Evolutionary conservation across 2,329 filamentous ascomycete genomes (phyloP), one percentile per base, ranked within the genome.

Genomic region (Diaporthe velutina): DNA sequence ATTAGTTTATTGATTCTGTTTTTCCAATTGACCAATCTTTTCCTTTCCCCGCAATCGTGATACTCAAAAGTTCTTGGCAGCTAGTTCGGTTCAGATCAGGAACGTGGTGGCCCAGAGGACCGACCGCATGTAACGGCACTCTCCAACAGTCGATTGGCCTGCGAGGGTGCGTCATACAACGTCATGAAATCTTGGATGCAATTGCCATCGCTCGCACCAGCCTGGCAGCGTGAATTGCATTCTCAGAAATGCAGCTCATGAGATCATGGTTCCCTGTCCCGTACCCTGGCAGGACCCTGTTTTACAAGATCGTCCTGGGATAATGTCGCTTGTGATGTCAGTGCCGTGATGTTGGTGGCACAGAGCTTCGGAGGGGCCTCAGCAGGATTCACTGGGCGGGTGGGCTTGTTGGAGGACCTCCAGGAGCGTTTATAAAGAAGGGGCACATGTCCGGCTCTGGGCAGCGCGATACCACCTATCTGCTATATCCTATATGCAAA

Each of bases 101-200:
- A 54, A 54, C 64, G 33, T 40, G 64, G 64, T 40, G 30, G 22
- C 45, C n/a, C 9, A 54, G 64, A 68, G 45, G 45, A 28, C 64
- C 64, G 33, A 17, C 64, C 64, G 64, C 48, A 68, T 68, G 64
- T 40, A 68, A 68, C 64, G 64, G 64, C 64, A 68, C 25, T 40
- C 22, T 38, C 64, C 48, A 68, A 28, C 30, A 25, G 45, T 52
- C 25, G 30, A 48, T 13, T 17, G 45, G 45, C 42, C 61, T 54
- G 48, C 33, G 13, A 40, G 15, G 64, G 64, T 68, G 64, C 64
- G 64, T 68, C 64, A 68, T 68, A 40, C 45, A 54, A 17, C 64
- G 64, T 68, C 64, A 68, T 68, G 33, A 68, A 28, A 68, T 40
- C 64, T 54, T 68, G 64, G 48, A 68, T 54, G 8, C 30, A 52